Base-by-base conservation (phyloP, 106 monocot genomes). In the Alisma plantagoaquatica region DNA sequence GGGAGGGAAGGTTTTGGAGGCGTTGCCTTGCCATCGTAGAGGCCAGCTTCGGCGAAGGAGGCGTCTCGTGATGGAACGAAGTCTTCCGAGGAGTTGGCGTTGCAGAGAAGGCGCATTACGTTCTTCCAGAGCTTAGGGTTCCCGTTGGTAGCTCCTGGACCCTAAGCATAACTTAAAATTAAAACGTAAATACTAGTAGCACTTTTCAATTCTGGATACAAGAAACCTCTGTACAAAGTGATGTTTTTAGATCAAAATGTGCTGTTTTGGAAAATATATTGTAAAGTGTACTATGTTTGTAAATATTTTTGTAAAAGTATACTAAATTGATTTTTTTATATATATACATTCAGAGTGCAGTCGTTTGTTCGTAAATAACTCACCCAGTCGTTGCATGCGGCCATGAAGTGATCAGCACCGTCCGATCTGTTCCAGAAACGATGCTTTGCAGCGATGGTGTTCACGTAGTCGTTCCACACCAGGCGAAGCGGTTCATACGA, bases 61-160 rank as follows among this genome's bases (percentile, higher is more conserved):
- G 72, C 91, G 45, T 85, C 91, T 42, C 68, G 77, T 0, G 11
- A 20, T 11, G 63, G 91, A 4, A 35, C 54, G 75, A 91, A 91
- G 0, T 81, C 91, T 52, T 91, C 91, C 1, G 91, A 85, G 8
- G 81, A 81, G 72, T 91, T 91, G 9, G 91, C 84, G 28, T 91
- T 91, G 73, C 91, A 91, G 26, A 91, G 70, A 2, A 68, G 77
- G 0, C 91, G 61, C 29, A 91, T 91, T 1, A 80, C 69, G 63
- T 81, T 80, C 25, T 49, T 30, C 53, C 69, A 75, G 14, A 76
- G 71, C 25, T 73, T 56, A 0, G 60, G 46, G 26, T 73, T 64
- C 2, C 61, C 75, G 0, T 31, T 27, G 0, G 64, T 53, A 3
- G 65, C 28, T 23, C 57, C 42, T 32, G 67, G 74, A 43, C 59